Percentiles rank a stretch among this genome's conserved stretches.
phyloP scores from a whole-genome alignment of 345 rosid species.

The Ricinus communis region DNA sequence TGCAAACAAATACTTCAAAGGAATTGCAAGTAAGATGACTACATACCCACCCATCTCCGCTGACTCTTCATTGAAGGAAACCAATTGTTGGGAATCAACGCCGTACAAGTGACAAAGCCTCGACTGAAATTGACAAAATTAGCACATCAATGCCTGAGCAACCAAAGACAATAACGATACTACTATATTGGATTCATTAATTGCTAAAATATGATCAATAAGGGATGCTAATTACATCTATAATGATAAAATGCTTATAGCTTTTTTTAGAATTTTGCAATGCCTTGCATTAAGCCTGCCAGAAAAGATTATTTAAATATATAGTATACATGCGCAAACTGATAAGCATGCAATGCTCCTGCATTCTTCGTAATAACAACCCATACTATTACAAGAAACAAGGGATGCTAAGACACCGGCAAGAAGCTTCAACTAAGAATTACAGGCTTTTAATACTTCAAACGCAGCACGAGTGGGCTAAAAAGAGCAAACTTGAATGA shows the following conservation, averaged over 20 bases:
- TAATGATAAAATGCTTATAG: neutral
- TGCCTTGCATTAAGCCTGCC: neutral
- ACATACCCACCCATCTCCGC: slow-evolving; percentile 96
- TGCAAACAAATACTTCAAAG: neutral
- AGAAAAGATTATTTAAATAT: too few relatives aligned
- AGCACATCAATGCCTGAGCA: slow-evolving; percentile 15
- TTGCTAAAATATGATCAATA: neutral
- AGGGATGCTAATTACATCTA: neutral
- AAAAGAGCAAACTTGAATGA: too few relatives aligned
- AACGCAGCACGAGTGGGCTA: too few relatives aligned
- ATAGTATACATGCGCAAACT: neutral
- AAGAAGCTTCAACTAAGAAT: neutral
- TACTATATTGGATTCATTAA: neutral
- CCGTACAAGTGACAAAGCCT: slow-evolving; percentile 65
- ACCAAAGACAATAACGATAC: slow-evolving; percentile 7
- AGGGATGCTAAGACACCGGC: neutral
- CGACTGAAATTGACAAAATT: slow-evolving; percentile 56
- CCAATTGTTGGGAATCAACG: slow-evolving; percentile 55
- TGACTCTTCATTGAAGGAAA: slow-evolving; percentile 70
- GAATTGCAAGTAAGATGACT: neutral
- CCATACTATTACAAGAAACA: neutral
- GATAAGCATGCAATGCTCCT: neutral
- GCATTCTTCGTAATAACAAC: too few relatives aligned
- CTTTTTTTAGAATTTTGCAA: neutral
- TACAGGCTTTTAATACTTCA: neutral